Evolutionary conservation across 441 rosid species (phyloP).

Genomic region (Aleurites moluccanus): DNA sequence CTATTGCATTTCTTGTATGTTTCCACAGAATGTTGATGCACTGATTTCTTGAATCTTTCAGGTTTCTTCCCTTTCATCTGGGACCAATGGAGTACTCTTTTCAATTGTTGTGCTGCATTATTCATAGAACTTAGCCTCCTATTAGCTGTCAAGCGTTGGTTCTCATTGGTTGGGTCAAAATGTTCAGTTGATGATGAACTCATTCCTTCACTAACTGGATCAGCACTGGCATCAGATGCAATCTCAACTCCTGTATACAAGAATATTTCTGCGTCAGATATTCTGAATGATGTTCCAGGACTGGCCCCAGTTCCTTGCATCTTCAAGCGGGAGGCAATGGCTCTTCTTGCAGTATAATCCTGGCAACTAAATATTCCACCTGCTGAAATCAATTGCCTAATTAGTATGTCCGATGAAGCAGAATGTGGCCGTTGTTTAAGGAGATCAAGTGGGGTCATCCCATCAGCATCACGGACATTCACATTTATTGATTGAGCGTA

Average conservation of each 20-base stretch:
- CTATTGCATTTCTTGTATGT: conserved; percentile 31
- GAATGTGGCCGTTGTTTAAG: conserved; percentile 71
- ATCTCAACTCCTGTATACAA: conserved; percentile 60
- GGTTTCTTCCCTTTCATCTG: conserved; percentile 41
- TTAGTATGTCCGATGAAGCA: conserved; percentile 72
- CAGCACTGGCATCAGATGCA: conserved; percentile 40
- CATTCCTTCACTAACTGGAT: conserved; percentile 42
- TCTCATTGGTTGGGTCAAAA: conserved; percentile 42
- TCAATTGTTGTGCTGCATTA: conserved; percentile 60
- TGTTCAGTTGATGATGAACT: conserved; percentile 54
- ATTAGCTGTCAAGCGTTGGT: conserved; percentile 31
- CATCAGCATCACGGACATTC: conserved; percentile 60
- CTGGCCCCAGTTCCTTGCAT: conserved; percentile 68
- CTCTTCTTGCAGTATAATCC: conserved; percentile 65
- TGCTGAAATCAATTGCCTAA: conserved; percentile 73
- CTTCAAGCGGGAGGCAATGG: conserved; percentile 76
- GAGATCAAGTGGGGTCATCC: conserved; percentile 89
- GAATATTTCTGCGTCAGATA: conserved; percentile 75
- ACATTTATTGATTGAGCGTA: conserved; percentile 63
- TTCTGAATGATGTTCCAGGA: conserved; percentile 81
- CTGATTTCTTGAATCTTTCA: conserved; percentile 40
- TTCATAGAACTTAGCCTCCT: conserved; percentile 49
- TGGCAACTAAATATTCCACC: conserved; percentile 74
- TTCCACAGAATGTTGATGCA: conserved; percentile 30
- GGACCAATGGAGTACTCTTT: conserved; percentile 73